Conservation (phyloP, 768 basidiomycete genomes). For the Lyophyllum semitale region DNA sequence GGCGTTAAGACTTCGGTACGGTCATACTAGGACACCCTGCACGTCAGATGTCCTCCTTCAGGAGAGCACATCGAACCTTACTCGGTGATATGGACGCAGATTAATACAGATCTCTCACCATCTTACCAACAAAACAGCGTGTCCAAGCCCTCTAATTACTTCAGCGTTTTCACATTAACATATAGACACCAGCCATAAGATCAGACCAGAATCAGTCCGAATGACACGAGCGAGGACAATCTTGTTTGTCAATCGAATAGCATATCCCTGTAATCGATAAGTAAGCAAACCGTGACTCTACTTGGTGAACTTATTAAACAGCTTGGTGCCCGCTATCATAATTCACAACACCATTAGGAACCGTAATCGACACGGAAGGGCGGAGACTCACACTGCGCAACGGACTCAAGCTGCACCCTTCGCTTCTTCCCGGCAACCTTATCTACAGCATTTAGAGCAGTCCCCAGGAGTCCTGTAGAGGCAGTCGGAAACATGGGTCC, state of each 20-base stretch:
- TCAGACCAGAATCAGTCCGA: not conserved
- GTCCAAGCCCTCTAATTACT: not conserved
- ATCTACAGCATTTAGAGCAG: conserved; percentile 54
- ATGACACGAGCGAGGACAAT: not conserved
- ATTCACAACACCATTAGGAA: conserved; percentile 11
- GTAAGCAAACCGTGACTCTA: not conserved
- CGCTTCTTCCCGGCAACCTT: conserved; percentile 55
- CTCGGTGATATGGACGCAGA: not conserved
- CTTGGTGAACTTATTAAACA: conserved; percentile 32
- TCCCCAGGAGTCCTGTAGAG: conserved; percentile 34
- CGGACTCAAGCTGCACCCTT: conserved; percentile 48
- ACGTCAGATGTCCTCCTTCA: not conserved
- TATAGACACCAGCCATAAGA: not conserved
- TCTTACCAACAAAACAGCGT: not conserved
- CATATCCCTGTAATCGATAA: not conserved
- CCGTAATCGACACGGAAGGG: conserved; percentile 8
- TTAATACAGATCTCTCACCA: not conserved
- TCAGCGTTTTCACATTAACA: not conserved
- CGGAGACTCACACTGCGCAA: conserved; percentile 53
- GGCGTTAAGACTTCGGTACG: conserved; percentile 5
- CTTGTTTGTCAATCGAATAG: not conserved
- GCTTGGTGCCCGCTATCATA: conserved; percentile 34
- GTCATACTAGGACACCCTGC: not conserved
- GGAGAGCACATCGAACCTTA: not conserved
- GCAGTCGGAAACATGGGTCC: conserved; percentile 30